Percentiles rank a stretch among this genome's conserved stretches.
Conservation (phyloP, 306 rosid species). For the Leucaena leucocephala region DNA sequence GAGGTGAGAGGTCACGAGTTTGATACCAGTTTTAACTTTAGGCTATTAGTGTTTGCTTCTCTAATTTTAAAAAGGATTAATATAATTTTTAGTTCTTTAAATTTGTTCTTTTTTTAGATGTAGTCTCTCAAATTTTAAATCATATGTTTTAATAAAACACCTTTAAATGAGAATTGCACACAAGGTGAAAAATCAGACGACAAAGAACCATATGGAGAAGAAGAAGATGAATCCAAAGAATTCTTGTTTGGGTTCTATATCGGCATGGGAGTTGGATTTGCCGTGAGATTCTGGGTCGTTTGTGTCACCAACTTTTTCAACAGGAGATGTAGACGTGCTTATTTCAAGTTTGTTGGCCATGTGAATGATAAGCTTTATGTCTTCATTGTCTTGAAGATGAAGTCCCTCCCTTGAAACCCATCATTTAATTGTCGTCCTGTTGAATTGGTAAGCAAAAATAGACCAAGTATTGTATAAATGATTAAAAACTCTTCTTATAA, state of each 20-base stretch:
- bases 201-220: neutral
- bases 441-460: neutral
- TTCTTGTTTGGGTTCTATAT: neutral
- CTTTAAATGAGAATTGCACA: neutral
- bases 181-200: neutral
- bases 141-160: neutral
- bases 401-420: neutral
- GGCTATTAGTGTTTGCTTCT: too few species aligned
- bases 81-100: too few species aligned
- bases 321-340: neutral
- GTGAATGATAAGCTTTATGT: neutral
- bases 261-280: slow-evolving; percentile 4
- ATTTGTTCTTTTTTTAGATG: too few species aligned
- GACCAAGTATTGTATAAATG: neutral
- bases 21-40: too few species aligned
- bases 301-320: neutral
- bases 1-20: too few species aligned
- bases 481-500: neutral
- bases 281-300: neutral
- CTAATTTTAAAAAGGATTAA: too few species aligned
- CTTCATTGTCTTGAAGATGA: neutral
- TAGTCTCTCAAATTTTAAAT: too few species aligned
- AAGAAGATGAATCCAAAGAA: neutral
- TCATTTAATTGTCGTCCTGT: neutral
- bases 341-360: neutral